Evolutionary conservation across 805 yeast species (phyloP).

Genomic region (Cyberlindnera sargentensis): DNA sequence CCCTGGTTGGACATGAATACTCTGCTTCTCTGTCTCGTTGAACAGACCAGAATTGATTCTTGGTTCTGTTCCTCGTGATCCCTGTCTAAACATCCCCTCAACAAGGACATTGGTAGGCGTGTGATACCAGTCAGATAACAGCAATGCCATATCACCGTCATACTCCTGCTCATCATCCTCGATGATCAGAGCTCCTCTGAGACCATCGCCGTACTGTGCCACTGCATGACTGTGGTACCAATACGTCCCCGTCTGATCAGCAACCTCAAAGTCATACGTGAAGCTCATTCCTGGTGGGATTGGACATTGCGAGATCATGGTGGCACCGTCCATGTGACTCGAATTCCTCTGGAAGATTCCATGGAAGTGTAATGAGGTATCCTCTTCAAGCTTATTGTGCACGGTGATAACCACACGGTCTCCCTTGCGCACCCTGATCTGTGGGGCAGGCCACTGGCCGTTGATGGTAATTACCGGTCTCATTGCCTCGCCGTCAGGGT

Average conservation of each 20-base stretch:
- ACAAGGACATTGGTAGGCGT: constrained; percentile 29
- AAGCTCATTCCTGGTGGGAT: constrained; percentile 36
- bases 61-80: constrained; percentile 41
- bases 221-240: constrained; percentile 52
- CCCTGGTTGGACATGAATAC: constrained; percentile 34
- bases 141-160: constrained; percentile 40
- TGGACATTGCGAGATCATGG: constrained; percentile 61
- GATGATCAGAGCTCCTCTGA: constrained; percentile 38
- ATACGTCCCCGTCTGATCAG: constrained; percentile 38
- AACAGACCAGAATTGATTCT: constrained; percentile 38
- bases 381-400: constrained; percentile 32
- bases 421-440: constrained; percentile 31
- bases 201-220: constrained; percentile 42
- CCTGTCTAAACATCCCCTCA: constrained; percentile 32
- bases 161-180: constrained; percentile 20
- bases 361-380: constrained; percentile 61
- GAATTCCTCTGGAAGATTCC: constrained; percentile 77
- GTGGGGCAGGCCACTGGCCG: constrained; percentile 46
- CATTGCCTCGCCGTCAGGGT: constrained; percentile 49
- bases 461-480: constrained; percentile 56
- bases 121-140: constrained; percentile 46
- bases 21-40: constrained; percentile 41
- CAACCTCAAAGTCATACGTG: constrained; percentile 34
- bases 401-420: constrained; percentile 37
- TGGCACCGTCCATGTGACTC: constrained; percentile 86